A percentile compares a stretch with the other conserved stretches of the same genome.
These are phyloP conservation scores for Medicago lupulina DNA, from an alignment of 306 rosid species.

Conservation along the genomic window DNA sequence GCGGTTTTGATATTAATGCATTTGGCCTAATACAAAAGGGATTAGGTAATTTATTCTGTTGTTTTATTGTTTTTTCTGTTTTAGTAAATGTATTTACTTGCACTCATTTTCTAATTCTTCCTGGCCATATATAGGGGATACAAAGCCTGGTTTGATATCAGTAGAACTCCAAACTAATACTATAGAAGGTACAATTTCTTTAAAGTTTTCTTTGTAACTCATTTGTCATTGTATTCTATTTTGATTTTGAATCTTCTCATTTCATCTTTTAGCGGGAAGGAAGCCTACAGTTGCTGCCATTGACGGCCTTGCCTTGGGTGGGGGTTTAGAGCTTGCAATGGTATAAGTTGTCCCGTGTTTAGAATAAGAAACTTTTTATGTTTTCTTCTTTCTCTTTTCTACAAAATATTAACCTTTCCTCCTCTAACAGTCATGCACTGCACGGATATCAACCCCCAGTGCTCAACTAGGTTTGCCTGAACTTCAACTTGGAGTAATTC, in stretches of 20 bases:
- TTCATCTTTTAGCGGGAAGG: constrained; percentile 63
- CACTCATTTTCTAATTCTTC: constrained; percentile 33
- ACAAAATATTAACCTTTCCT: constrained; percentile 26
- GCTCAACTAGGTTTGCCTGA: constrained; percentile 96
- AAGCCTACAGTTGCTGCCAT: constrained; percentile 97
- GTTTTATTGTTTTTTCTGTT: neutral
- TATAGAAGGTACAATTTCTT: constrained; percentile 65
- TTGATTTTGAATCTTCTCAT: constrained; percentile 39
- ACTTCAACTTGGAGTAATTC: constrained; percentile 53
- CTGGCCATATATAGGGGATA: constrained; percentile 30
- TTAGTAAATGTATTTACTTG: neutral
- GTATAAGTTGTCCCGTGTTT: constrained; percentile 50
- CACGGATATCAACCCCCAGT: constrained; percentile 82
- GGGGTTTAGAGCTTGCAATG: constrained; percentile 97
- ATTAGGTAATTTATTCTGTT: constrained; percentile 48
- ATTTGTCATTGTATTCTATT: constrained; percentile 24
- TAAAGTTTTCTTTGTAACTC: constrained; percentile 20
- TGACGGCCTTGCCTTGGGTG: constrained; percentile 98
- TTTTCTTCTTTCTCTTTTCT: neutral
- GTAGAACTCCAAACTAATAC: constrained; percentile 69
- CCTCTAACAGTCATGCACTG: constrained; percentile 77
- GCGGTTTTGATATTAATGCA: constrained; percentile 89
- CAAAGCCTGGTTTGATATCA: constrained; percentile 68
- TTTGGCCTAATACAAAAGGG: constrained; percentile 70
- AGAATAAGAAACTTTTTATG: neutral